A percentile compares a stretch with the other conserved stretches of the same genome.
These are phyloP conservation scores for Crithidia bombi DNA, from an alignment of 208 protist species.

Conservation along the genomic window DNA sequence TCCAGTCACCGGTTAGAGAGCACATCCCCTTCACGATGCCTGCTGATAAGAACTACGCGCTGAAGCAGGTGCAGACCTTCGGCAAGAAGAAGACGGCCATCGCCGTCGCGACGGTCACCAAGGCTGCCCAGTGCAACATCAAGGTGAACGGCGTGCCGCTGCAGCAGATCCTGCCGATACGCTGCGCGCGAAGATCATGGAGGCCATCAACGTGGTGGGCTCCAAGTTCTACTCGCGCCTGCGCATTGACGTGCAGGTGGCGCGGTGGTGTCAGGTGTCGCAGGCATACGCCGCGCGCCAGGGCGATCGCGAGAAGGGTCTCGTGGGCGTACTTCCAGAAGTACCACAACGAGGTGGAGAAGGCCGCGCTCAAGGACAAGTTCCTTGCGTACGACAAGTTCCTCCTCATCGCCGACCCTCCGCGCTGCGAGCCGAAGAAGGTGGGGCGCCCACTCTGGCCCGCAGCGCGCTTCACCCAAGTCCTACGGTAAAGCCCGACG, in stretches of 20 bases:
- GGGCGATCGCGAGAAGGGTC: constrained; percentile 98
- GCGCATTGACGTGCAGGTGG: constrained; percentile 97
- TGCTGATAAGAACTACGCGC: constrained; percentile 75
- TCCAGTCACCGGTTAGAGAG: constrained; percentile 21
- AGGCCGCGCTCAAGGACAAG: constrained; percentile 98
- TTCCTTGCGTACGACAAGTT: constrained; percentile 98
- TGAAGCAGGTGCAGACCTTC: constrained; percentile 94
- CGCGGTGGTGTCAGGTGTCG: constrained; percentile 97
- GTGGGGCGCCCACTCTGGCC: constrained; percentile 99
- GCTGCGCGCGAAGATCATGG: constrained; percentile 98
- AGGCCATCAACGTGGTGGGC: constrained; percentile 98
- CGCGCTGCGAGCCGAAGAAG: constrained; percentile 99
- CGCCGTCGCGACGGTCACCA: constrained; percentile 97
- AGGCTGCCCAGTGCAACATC: constrained; percentile 97
- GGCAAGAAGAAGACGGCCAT: constrained; percentile 99
- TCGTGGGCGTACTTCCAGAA: constrained; percentile 99
- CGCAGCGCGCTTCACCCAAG: constrained; percentile 99
- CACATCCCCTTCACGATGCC: constrained; percentile 45
- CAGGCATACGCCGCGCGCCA: constrained; percentile 99
- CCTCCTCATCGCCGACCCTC: constrained; percentile 99
- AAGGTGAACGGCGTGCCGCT: constrained; percentile 98
- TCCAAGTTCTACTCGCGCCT: constrained; percentile 93
- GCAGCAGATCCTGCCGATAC: constrained; percentile 97
- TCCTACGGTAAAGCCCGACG: constrained; percentile 97
- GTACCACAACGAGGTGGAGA: constrained; percentile 95